Percentiles rank a stretch among this genome's conserved stretches.
These are phyloP conservation scores for Fereydounia khargensis DNA, from an alignment of 1,284 basidiomycete species.

Conservation along the genomic window DNA sequence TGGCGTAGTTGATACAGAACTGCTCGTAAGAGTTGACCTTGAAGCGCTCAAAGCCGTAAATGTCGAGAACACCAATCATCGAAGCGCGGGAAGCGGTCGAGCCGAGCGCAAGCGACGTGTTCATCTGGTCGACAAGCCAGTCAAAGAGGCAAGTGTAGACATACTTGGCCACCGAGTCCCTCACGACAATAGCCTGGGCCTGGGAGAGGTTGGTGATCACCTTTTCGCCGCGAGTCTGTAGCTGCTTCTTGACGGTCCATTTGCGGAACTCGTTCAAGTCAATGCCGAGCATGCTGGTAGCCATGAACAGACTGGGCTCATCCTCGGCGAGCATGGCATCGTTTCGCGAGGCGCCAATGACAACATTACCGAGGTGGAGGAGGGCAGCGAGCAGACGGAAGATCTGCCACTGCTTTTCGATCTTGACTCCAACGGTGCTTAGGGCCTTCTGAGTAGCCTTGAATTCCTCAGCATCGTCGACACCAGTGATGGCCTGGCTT, in stretches of 20 bases:
- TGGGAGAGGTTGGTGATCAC: conserved; percentile 83
- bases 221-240: conserved; percentile 90
- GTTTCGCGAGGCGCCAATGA: conserved; percentile 75
- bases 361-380: conserved; percentile 93
- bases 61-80: conserved; percentile 97
- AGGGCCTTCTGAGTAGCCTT: conserved; percentile 87
- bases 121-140: conserved; percentile 96
- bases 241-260: conserved; percentile 98
- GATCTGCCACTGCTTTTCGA: conserved; percentile 96
- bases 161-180: conserved; percentile 96
- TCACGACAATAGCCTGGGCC: conserved; percentile 87
- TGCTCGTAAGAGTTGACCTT: conserved; percentile 89
- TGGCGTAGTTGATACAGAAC: conserved; percentile 99
- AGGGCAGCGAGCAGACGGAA: conserved; percentile 90
- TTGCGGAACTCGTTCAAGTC: conserved; percentile 93
- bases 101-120: conserved; percentile 88
- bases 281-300: conserved; percentile 86
- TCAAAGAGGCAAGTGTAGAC: conserved; percentile 98
- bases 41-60: conserved; percentile 60
- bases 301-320: conserved; percentile 75
- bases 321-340: conserved; percentile 83
- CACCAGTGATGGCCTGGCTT: conserved; percentile 75
- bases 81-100: conserved; percentile 83
- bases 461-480: conserved; percentile 96
- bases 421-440: conserved; percentile 92